These are phyloP conservation scores for Daldinia bambusicola DNA, from an alignment of 495 filamentous ascomycete genomes.

Conservation along the genomic window DNA sequence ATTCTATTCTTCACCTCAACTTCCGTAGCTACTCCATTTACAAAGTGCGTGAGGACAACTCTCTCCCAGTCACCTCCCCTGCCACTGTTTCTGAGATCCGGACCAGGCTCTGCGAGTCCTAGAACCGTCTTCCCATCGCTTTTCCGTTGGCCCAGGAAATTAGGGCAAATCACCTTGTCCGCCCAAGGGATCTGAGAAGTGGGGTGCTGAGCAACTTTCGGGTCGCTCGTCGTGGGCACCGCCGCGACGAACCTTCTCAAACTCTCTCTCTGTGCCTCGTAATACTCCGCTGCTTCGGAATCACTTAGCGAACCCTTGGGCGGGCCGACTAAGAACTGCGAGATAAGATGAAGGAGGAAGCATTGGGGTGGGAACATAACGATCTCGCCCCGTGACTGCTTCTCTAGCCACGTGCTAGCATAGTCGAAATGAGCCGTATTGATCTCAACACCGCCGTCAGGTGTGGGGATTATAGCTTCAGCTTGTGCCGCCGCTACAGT, in stretches of 20 bases:
- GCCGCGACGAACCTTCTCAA: slow-evolving; percentile 68
- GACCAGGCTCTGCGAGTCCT: slow-evolving; percentile 75
- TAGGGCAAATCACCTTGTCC: slow-evolving; percentile 80
- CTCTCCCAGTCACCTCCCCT: slow-evolving; percentile 76
- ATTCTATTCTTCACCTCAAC: slow-evolving; percentile 65
- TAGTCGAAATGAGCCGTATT: slow-evolving; percentile 81
- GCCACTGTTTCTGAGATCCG: slow-evolving; percentile 69
- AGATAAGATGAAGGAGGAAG: slow-evolving; percentile 75
- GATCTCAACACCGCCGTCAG: slow-evolving; percentile 87
- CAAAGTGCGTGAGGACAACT: slow-evolving; percentile 76
- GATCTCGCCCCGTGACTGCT: slow-evolving; percentile 70
- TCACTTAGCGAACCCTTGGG: slow-evolving; percentile 41
- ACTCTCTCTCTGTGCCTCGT: slow-evolving; percentile 64
- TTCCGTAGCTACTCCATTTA: slow-evolving; percentile 64
- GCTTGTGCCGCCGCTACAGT: slow-evolving; percentile 49
- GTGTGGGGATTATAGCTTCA: slow-evolving; percentile 64
- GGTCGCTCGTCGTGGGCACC: slow-evolving; percentile 45
- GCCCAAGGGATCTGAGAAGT: slow-evolving; percentile 69
- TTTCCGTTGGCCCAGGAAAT: slow-evolving; percentile 63
- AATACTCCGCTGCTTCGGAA: slow-evolving; percentile 52
- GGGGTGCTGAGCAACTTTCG: slow-evolving; percentile 44
- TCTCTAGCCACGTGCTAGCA: slow-evolving; percentile 72
- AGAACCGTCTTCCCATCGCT: slow-evolving; percentile 70
- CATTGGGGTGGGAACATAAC: slow-evolving; percentile 92
- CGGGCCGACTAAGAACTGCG: slow-evolving; percentile 66